phyloP scores from a whole-genome alignment of 345 rosid genomes.

The Acer negundo region DNA sequence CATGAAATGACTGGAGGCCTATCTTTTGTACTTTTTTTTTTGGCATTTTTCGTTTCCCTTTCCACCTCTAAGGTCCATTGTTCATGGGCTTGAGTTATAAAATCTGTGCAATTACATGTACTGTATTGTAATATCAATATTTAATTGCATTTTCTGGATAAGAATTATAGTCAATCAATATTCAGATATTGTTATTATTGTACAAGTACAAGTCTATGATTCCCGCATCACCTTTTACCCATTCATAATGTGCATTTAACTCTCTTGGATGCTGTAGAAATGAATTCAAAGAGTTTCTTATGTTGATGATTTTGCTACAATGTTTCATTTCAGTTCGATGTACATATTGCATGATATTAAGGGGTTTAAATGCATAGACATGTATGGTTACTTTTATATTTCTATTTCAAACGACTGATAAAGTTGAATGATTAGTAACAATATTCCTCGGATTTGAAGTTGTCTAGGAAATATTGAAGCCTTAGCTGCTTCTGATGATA shows the following conservation, averaged over 20 bases:
- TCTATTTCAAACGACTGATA: background rate
- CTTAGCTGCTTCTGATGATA: background rate
- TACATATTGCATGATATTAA: background rate
- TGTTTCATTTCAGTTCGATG: background rate
- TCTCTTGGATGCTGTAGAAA: background rate
- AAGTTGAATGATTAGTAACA: background rate
- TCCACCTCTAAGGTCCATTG: background rate
- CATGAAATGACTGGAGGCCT: background rate
- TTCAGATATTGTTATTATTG: background rate
- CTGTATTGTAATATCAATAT: background rate
- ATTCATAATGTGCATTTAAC: background rate
- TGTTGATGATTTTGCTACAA: background rate
- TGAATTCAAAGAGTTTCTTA: background rate
- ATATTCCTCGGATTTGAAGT: constrained; percentile 1
- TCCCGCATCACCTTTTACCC: background rate
- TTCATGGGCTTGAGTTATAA: background rate
- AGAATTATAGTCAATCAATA: background rate
- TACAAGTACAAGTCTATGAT: background rate
- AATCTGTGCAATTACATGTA: background rate
- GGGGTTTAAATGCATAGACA: background rate
- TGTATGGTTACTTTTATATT: background rate
- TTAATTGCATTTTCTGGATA: background rate
- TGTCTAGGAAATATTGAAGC: background rate
- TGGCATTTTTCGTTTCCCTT: background rate
- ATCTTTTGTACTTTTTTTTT: background rate